Conservation (phyloP, 768 basidiomycete species). For the Candolleomyces aberdarensis region DNA sequence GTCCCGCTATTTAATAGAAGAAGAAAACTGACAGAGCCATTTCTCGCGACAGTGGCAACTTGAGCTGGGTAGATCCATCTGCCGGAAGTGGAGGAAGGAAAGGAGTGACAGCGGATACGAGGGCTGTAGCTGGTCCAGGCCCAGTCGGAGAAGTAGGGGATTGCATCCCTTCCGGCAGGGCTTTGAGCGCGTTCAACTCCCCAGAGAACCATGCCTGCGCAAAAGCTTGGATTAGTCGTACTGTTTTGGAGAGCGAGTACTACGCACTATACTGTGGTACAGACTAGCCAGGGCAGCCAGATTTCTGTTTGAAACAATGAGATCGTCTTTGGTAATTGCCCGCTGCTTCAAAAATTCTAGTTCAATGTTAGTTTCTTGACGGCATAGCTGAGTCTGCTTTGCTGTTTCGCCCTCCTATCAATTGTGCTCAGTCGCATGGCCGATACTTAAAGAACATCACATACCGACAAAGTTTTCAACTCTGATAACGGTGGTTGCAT, state of each 20-base stretch:
- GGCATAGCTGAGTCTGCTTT: conserved; percentile 55
- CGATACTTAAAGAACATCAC: conserved; percentile 13
- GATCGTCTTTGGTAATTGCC: conserved; percentile 54
- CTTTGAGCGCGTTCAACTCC: conserved; percentile 66
- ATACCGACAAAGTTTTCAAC: conserved; percentile 50
- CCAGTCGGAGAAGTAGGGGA: conserved; percentile 51
- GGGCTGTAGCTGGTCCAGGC: conserved; percentile 49
- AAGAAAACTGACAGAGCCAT: conserved; percentile 74
- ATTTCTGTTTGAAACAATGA: conserved; percentile 70
- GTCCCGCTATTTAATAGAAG: neutral
- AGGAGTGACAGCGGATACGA: conserved; percentile 41
- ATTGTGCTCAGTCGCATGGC: neutral
- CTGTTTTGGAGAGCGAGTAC: neutral
- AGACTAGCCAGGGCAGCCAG: conserved; percentile 73
- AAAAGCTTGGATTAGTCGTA: neutral
- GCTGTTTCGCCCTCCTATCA: conserved; percentile 31
- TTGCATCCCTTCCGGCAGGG: conserved; percentile 50
- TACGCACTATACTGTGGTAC: conserved; percentile 81
- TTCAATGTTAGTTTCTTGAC: conserved; percentile 81
- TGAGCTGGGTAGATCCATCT: conserved; percentile 46
- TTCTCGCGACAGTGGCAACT: conserved; percentile 77
- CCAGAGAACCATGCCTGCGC: conserved; percentile 80
- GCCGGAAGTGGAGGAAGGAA: conserved; percentile 38
- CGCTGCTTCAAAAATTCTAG: conserved; percentile 57
- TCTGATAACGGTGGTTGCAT: conserved; percentile 72